phyloP scores from a whole-genome alignment of 169 alveolate species.

The Plasmodium cynomolgi region DNA sequence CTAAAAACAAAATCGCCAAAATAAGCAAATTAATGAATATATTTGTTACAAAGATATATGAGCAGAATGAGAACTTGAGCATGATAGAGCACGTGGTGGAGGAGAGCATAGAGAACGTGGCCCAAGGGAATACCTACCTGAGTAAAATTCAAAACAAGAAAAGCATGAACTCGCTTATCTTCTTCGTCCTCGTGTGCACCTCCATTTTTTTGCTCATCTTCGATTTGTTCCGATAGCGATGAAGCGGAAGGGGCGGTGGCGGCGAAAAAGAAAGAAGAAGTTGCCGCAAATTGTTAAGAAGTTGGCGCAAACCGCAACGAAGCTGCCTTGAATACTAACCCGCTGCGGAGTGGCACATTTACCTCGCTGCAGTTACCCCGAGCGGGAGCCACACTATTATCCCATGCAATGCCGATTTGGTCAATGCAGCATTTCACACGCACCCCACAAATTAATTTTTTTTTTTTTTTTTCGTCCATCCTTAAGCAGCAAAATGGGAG shows the following conservation, averaged over 20 bases:
- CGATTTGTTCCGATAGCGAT: constrained; percentile 33
- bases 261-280: neutral
- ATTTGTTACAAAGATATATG: constrained; percentile 69
- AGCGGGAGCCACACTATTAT: neutral
- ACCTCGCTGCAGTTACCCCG: neutral
- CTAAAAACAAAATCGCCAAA: constrained; percentile 65
- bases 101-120: constrained; percentile 67
- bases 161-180: constrained; percentile 60
- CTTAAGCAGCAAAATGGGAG: neutral
- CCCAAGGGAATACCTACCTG: constrained; percentile 56
- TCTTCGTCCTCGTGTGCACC: constrained; percentile 41
- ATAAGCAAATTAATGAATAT: constrained; percentile 65
- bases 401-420: neutral
- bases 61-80: constrained; percentile 61
- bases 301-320: neutral
- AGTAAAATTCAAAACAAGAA: constrained; percentile 55
- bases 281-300: neutral
- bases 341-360: too few relatives aligned
- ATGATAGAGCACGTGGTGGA: constrained; percentile 67
- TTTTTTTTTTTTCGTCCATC: neutral
- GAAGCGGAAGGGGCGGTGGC: neutral
- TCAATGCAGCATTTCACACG: neutral
- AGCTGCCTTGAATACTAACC: neutral
- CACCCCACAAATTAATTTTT: neutral
- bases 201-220: constrained; percentile 48